phyloP scores from a whole-genome alignment of 2,329 filamentous ascomycete genomes.

The Podosphaera fusca region DNA sequence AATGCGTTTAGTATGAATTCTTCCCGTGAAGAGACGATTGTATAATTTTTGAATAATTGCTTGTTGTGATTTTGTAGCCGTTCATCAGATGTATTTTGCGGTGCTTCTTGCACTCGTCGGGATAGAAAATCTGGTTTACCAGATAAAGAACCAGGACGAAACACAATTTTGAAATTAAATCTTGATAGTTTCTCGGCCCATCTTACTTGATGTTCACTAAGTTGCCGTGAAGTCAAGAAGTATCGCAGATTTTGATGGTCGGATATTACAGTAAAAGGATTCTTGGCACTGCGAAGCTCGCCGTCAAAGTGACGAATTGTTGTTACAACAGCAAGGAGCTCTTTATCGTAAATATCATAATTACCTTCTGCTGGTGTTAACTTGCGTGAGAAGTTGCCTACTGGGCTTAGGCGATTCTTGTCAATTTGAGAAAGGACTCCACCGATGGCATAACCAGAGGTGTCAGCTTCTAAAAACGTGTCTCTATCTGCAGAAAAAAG shows the following conservation, averaged over 20 bases:
- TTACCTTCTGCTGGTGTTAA: too few relatives aligned
- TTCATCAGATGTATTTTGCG: neutral
- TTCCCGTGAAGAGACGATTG: neutral
- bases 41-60: neutral
- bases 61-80: neutral
- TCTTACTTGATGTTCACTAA: slow-evolving; percentile 1
- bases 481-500: neutral
- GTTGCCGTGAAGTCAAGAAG: neutral
- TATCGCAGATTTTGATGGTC: neutral
- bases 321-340: neutral
- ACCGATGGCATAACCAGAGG: neutral
- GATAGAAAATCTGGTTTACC: neutral
- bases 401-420: neutral
- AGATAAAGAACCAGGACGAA: neutral
- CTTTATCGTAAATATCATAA: neutral
- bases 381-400: neutral
- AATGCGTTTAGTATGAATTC: slow-evolving; percentile 1
- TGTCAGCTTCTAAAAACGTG: neutral
- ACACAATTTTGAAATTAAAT: slow-evolving; percentile 1
- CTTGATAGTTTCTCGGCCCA: neutral
- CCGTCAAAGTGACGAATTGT: neutral
- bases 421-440: neutral
- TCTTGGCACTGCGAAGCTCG: neutral
- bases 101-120: neutral
- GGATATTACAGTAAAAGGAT: neutral